Evolutionary conservation across 306 rosid species (phyloP), one percentile per base, ranked within the genome.

Genomic region (Alnus rubra): DNA sequence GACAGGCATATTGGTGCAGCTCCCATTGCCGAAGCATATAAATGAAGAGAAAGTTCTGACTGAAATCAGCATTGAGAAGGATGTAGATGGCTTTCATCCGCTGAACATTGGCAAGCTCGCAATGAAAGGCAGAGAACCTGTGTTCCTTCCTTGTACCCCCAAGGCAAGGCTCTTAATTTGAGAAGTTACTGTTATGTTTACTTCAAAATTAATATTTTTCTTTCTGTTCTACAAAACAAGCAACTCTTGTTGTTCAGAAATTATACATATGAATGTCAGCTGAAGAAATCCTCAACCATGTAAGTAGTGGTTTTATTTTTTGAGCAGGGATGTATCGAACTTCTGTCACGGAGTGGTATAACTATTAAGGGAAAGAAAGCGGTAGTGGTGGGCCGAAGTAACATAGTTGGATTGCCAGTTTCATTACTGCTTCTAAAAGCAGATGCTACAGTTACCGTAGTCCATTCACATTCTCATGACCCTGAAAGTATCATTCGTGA

Each of bases 71-170:
- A 75, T 94, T 64, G 89, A 84, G 76, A 92, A 94, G 89, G 98
- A 92, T 85, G 98, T 94, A 0, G 98, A 94, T 91, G 98, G 97
- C 14, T 92, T 94, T 84, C 98, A 94, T 85, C 98, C 98, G 71
- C 84, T 94, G 73, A 89, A 94, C 89, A 88, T 94, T 44, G 98
- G 97, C 84, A 94, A 91, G 83, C 97, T 92, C 82, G 93, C 98
- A 50, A 92, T 94, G 96, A 92, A 94, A 86, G 98, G 95, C 82
- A 85, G 98, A 81, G 93, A 94, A 9, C 97, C 98, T 51, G 79
- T 94, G 9, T 92, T 94, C 74, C 88, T 86, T 75, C 97, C 97
- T 56, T 94, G 98, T 86, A 94, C 98, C 60, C 97, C 97, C 59
- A 91, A 92, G 97, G 97, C 82, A 86, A 64, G 78, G 5, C 55